Percentiles rank a stretch among this genome's conserved stretches.
Evolutionary conservation across 2,329 filamentous ascomycete species (phyloP).

Genomic region (Bipolaris gigantea): DNA sequence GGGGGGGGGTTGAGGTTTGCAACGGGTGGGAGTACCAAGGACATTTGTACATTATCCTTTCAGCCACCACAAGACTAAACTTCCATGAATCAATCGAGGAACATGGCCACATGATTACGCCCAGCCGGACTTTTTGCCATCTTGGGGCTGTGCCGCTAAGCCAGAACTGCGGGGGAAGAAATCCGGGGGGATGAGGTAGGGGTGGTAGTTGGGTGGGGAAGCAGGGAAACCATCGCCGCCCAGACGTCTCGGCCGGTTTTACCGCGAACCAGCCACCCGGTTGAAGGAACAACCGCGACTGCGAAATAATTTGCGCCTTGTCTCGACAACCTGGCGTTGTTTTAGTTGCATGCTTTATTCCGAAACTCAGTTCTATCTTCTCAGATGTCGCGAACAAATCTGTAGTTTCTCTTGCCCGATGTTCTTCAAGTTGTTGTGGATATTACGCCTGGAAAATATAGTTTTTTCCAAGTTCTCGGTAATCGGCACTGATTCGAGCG

Average conservation of each 20-base stretch:
- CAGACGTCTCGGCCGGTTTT: background rate
- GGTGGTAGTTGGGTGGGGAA: background rate
- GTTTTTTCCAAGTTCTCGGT: background rate
- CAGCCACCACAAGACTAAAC: constrained; percentile 13
- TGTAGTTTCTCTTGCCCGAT: background rate
- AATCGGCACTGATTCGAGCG: background rate
- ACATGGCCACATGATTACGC: constrained; percentile 8
- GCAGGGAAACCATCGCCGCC: background rate
- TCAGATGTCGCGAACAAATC: background rate
- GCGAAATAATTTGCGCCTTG: background rate
- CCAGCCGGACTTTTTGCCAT: constrained; percentile 1
- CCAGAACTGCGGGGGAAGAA: background rate
- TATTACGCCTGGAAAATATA: background rate
- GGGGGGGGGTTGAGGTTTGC: background rate
- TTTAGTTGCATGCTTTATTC: too few relatives aligned
- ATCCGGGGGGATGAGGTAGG: background rate
- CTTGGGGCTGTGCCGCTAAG: background rate
- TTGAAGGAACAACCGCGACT: background rate
- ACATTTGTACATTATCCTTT: constrained; percentile 11
- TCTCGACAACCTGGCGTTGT: background rate
- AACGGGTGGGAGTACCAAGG: constrained; percentile 7
- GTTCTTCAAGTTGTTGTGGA: background rate
- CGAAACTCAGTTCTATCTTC: background rate
- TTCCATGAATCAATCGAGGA: constrained; percentile 6
- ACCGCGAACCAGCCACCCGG: background rate